phyloP scores from a whole-genome alignment of 441 rosid genomes.

The Jatropha podagrica region DNA sequence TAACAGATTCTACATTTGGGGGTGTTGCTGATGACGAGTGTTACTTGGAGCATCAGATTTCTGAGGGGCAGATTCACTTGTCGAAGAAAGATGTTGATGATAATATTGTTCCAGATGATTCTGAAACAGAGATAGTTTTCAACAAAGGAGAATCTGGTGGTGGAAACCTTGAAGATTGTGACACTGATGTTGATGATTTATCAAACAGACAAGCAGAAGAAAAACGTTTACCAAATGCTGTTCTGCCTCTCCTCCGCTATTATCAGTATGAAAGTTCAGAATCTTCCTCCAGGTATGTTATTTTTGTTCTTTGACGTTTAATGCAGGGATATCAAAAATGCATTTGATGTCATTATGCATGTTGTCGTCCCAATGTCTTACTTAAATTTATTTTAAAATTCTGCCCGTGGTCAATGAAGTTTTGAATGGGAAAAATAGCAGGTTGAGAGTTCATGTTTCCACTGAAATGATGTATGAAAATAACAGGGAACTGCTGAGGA shows the following conservation, averaged over 20 bases:
- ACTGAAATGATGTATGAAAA: background rate
- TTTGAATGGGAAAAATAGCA: background rate
- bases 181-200: slow-evolving; percentile 41
- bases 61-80: slow-evolving; percentile 34
- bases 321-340: background rate
- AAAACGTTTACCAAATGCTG: slow-evolving; percentile 55
- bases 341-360: background rate
- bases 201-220: slow-evolving; percentile 51
- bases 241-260: slow-evolving; percentile 59
- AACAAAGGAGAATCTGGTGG: slow-evolving; percentile 33
- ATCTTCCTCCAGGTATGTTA: slow-evolving; percentile 66
- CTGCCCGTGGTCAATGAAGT: background rate
- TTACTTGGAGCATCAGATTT: slow-evolving; percentile 36
- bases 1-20: slow-evolving; percentile 36
- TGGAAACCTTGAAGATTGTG: slow-evolving; percentile 38
- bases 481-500: background rate
- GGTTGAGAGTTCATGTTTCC: background rate
- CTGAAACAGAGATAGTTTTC: slow-evolving; percentile 38
- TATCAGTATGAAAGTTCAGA: slow-evolving; percentile 84
- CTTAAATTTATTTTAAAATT: background rate
- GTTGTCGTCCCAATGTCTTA: background rate
- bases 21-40: slow-evolving; percentile 34
- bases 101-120: slow-evolving; percentile 30
- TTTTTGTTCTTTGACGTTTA: background rate
- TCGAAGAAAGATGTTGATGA: slow-evolving; percentile 29